phyloP scores from a whole-genome alignment of 306 rosid species.

The Prunus mume region DNA sequence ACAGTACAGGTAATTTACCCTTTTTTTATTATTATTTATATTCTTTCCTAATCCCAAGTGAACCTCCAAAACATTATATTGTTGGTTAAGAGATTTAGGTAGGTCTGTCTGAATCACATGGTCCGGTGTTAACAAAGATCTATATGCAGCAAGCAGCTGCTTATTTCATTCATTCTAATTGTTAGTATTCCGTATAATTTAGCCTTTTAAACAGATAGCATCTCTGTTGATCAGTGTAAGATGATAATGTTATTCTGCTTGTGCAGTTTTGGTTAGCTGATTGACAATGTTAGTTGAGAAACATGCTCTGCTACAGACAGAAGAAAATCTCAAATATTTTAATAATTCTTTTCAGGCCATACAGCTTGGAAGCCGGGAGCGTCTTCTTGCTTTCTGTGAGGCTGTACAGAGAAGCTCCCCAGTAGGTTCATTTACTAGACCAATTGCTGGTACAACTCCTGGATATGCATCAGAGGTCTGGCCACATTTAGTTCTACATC shows the following conservation, averaged over 20 bases:
- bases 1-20: conserved; percentile 66
- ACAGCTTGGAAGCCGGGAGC: conserved; percentile 72
- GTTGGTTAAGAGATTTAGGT: not conserved
- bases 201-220: not conserved
- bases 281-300: not conserved
- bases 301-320: not conserved
- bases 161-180: conserved; percentile 2
- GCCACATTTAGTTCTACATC: not conserved
- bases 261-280: not conserved
- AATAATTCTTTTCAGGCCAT: conserved; percentile 58
- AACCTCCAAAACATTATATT: not conserved
- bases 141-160: conserved; percentile 1
- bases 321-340: not conserved
- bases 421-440: conserved; percentile 78
- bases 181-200: not conserved
- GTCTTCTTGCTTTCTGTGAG: conserved; percentile 85
- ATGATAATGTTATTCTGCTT: not conserved
- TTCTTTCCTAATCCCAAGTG: not conserved
- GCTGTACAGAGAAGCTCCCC: conserved; percentile 96
- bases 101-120: not conserved
- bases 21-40: not conserved
- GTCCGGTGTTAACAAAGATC: conserved; percentile 9
- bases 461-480: conserved; percentile 98
- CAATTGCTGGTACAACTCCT: conserved; percentile 76
- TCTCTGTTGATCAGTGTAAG: not conserved